Conservation (phyloP, 805 yeast species). For the Cyberlindnera americana region DNA sequence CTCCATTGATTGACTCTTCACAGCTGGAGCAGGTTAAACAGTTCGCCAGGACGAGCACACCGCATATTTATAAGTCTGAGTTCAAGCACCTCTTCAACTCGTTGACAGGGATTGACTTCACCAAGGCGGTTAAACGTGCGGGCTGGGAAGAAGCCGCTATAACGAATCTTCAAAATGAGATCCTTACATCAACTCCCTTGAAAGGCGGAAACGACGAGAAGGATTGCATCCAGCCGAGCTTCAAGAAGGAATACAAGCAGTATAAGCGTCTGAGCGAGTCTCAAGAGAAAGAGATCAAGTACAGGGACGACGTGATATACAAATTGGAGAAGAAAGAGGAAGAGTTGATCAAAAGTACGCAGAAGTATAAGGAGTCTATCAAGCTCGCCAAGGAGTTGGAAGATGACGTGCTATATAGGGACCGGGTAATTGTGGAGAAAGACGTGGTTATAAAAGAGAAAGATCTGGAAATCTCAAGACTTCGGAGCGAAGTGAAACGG, state of each 20-base stretch:
- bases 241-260: slow-evolving; percentile 21
- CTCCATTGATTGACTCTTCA: slow-evolving; percentile 26
- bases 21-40: slow-evolving; percentile 27
- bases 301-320: slow-evolving; percentile 24
- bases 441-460: slow-evolving; percentile 12
- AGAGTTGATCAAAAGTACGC: slow-evolving; percentile 7
- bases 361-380: slow-evolving; percentile 8
- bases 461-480: slow-evolving; percentile 5
- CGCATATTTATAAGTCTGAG: slow-evolving; percentile 31
- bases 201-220: neutral
- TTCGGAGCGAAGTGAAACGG: slow-evolving; percentile 8
- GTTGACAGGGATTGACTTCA: slow-evolving; percentile 31
- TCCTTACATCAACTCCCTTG: slow-evolving; percentile 11
- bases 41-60: slow-evolving; percentile 30
- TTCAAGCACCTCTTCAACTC: slow-evolving; percentile 30
- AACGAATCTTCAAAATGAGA: slow-evolving; percentile 3
- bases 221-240: slow-evolving; percentile 15
- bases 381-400: slow-evolving; percentile 14
- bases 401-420: slow-evolving; percentile 25
- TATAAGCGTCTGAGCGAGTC: slow-evolving; percentile 20
- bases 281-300: slow-evolving; percentile 26
- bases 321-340: slow-evolving; percentile 17
- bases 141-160: slow-evolving; percentile 12
- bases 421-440: slow-evolving; percentile 19
- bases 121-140: slow-evolving; percentile 25